Percentiles rank a stretch among this genome's conserved stretches.
Conservation (phyloP, 495 filamentous ascomycete species). For the Astrocystis sublimbata region DNA sequence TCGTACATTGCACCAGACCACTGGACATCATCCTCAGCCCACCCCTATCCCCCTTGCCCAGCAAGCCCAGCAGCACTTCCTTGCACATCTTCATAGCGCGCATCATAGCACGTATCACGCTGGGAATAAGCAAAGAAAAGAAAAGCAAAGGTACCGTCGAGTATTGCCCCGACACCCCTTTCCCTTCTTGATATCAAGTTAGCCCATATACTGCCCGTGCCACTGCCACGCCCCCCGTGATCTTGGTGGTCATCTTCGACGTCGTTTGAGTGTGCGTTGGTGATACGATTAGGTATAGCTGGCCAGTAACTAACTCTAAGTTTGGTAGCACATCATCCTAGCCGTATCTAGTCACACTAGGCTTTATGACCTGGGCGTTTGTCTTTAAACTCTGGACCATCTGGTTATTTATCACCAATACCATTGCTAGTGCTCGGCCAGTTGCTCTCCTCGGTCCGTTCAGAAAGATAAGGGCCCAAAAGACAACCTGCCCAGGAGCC, state of each 20-base stretch:
- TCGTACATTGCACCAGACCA: too few relatives aligned
- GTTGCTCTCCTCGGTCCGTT: not conserved
- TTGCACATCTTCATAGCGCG: too few relatives aligned
- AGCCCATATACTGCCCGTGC: not conserved
- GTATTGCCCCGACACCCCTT: not conserved
- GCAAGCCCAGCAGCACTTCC: too few relatives aligned
- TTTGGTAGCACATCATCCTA: too few relatives aligned
- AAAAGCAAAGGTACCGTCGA: not conserved
- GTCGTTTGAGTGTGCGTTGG: not conserved
- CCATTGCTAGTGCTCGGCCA: not conserved
- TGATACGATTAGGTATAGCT: too few relatives aligned
- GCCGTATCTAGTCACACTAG: too few relatives aligned
- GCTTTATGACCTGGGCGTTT: too few relatives aligned
- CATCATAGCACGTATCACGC: too few relatives aligned
- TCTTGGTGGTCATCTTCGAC: constrained; percentile 1
- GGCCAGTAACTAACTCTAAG: too few relatives aligned
- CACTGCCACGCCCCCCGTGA: constrained; percentile 4
- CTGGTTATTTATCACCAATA: not conserved
- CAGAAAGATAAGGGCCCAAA: not conserved
- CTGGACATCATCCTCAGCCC: not conserved
- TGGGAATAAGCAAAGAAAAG: too few relatives aligned
- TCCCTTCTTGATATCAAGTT: not conserved
- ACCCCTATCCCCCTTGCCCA: too few relatives aligned
- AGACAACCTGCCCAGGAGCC: too few relatives aligned
- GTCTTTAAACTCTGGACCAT: not conserved